A percentile compares a stretch with the other conserved stretches of the same genome.
Evolutionary conservation across 2,329 filamentous ascomycete species (phyloP).

Genomic region (Aspergillus novofumigatus): DNA sequence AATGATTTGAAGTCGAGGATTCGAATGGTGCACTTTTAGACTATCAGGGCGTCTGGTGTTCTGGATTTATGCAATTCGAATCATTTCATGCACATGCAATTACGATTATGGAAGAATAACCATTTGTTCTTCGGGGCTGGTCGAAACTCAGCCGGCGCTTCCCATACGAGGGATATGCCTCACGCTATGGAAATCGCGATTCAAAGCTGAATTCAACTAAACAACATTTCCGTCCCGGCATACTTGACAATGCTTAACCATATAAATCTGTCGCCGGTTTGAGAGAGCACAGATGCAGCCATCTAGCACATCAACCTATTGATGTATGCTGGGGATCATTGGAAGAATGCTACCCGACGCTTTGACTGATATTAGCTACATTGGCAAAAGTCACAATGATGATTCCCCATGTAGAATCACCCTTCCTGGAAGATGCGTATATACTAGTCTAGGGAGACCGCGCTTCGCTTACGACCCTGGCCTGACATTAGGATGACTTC

Average conservation of each 20-base stretch:
- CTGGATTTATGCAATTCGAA: conserved; percentile 1
- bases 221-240: not conserved
- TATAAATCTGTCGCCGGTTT: not conserved
- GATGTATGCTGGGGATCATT: no score
- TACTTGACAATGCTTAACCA: not conserved
- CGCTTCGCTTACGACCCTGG: no score
- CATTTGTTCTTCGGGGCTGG: not conserved
- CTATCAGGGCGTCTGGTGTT: conserved; percentile 24
- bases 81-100: not conserved
- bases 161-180: not conserved
- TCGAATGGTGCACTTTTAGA: conserved; percentile 3
- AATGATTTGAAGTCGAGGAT: conserved; percentile 51
- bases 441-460: no score
- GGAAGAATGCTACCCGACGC: conserved; percentile 33
- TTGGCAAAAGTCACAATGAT: no score
- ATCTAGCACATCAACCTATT: no score
- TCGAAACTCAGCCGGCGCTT: not conserved
- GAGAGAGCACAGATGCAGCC: no score
- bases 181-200: not conserved
- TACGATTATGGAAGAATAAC: not conserved
- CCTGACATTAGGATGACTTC: no score
- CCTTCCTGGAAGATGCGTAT: no score
- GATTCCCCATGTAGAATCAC: no score
- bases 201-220: not conserved
- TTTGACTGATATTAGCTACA: conserved; percentile 14